Percentiles rank a stretch among this genome's conserved stretches.
Conservation (phyloP, 257 asterid species). For the Nicotiana noctiflora region DNA sequence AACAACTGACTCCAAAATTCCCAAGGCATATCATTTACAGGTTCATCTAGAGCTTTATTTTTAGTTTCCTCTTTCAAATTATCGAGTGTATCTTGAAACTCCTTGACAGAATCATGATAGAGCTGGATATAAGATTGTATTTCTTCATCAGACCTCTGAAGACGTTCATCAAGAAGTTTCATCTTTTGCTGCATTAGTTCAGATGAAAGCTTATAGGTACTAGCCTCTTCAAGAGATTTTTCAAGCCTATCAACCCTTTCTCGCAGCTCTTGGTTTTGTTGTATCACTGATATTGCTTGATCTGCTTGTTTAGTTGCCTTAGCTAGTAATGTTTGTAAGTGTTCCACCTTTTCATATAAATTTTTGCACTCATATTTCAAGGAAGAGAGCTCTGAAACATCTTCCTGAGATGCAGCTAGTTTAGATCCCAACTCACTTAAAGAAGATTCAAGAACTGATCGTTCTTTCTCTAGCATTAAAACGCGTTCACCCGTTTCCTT, state of each 20-base stretch:
- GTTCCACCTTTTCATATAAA: constrained; percentile 66
- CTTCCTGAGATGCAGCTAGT: constrained; percentile 67
- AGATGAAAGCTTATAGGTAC: constrained; percentile 58
- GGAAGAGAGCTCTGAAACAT: constrained; percentile 49
- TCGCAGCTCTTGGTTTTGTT: constrained; percentile 84
- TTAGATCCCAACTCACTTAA: constrained; percentile 56
- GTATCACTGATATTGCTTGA: constrained; percentile 61
- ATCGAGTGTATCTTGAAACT: constrained; percentile 73
- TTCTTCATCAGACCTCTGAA: constrained; percentile 84
- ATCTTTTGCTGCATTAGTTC: constrained; percentile 78
- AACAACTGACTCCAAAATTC: constrained; percentile 80
- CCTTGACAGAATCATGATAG: constrained; percentile 83
- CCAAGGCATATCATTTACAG: constrained; percentile 53
- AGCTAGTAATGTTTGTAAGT: constrained; percentile 55
- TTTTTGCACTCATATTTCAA: constrained; percentile 59
- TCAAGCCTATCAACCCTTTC: constrained; percentile 79
- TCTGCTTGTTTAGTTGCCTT: constrained; percentile 74
- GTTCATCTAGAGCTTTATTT: constrained; percentile 34
- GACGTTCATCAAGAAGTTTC: constrained; percentile 71
- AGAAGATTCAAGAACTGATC: constrained; percentile 50
- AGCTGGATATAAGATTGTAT: constrained; percentile 57
- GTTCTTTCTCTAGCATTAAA: constrained; percentile 63
- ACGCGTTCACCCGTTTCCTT: constrained; percentile 59
- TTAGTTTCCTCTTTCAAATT: constrained; percentile 63
- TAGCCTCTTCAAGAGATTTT: constrained; percentile 75